Percentiles rank a stretch among this genome's conserved stretches.
Evolutionary conservation across 192 early-diverging fungal species (phyloP).

Genomic region (Mortierella antarctica): DNA sequence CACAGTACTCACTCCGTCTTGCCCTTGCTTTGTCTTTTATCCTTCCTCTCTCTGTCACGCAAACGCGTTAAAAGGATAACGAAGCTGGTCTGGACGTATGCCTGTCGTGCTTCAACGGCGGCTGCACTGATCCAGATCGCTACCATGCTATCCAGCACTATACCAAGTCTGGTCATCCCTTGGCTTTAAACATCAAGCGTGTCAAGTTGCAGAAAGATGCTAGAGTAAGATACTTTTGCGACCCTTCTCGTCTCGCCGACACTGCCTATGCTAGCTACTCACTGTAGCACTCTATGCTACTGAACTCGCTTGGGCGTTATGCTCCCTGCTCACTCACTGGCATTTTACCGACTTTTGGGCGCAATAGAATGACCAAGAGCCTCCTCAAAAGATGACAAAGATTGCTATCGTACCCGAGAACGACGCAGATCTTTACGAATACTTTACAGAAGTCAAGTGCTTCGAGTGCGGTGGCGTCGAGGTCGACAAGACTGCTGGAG

Average conservation of each 20-base stretch:
- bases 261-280: too few species aligned
- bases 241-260: not conserved
- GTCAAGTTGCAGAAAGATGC: conserved; percentile 59
- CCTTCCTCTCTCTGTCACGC: not conserved
- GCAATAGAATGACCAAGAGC: conserved; percentile 59
- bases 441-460: conserved; percentile 80
- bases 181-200: conserved; percentile 88
- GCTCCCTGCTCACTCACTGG: not conserved
- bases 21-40: not conserved
- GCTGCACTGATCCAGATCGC: conserved; percentile 72
- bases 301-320: not conserved
- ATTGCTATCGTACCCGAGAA: conserved; percentile 86
- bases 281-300: too few species aligned
- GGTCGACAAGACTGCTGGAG: conserved; percentile 63
- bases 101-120: conserved; percentile 94
- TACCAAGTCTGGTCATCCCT: conserved; percentile 76
- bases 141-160: conserved; percentile 84
- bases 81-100: conserved; percentile 91
- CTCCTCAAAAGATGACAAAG: conserved; percentile 94
- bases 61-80: conserved; percentile 64
- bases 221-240: conserved; percentile 47
- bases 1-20: not conserved
- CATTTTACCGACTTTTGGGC: not conserved
- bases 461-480: conserved; percentile 77
- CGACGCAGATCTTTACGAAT: conserved; percentile 81